A percentile compares a stretch with the other conserved stretches of the same genome.
Evolutionary conservation across 139 green algal species (phyloP).

Genomic region (Nannochloris sp.): DNA sequence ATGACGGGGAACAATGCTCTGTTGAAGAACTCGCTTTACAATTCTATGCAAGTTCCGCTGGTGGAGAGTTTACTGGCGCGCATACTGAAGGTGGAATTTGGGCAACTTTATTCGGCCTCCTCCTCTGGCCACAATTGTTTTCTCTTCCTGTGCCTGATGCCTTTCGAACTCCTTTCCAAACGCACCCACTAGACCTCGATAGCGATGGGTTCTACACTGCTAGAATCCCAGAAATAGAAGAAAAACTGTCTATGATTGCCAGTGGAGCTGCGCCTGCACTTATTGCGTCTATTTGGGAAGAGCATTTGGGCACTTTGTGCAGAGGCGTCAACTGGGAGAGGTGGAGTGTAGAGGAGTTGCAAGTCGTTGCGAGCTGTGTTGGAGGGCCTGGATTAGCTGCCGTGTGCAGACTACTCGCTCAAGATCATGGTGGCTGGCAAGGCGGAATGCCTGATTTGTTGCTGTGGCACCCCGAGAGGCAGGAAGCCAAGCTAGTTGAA

Average conservation of each 20-base stretch:
- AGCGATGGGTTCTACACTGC: conserved; percentile 64
- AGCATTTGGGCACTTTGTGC: conserved; percentile 40
- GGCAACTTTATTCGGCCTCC: conserved; percentile 68
- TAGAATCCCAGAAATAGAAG: conserved; percentile 41
- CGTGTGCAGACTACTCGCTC: conserved; percentile 62
- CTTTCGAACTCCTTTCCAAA: conserved; percentile 75
- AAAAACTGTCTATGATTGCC: conserved; percentile 34
- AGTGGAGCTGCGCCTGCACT: conserved; percentile 10
- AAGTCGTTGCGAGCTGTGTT: conserved; percentile 63
- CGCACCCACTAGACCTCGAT: conserved; percentile 67
- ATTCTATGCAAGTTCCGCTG: conserved; percentile 61
- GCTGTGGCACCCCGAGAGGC: conserved; percentile 54
- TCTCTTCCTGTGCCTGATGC: conserved; percentile 49
- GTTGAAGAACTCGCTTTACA: conserved; percentile 29
- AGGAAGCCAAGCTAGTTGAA: conserved; percentile 39
- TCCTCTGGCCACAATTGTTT: conserved; percentile 71
- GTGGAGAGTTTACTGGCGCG: conserved; percentile 56
- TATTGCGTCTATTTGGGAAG: conserved; percentile 38
- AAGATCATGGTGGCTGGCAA: conserved; percentile 58
- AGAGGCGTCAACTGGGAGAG: conserved; percentile 68
- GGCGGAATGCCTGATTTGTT: conserved; percentile 83
- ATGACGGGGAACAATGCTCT: conserved; percentile 25
- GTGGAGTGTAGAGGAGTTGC: conserved; percentile 48
- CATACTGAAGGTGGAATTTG: conserved; percentile 77
- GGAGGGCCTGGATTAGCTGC: conserved; percentile 54